A percentile compares a stretch with the other conserved stretches of the same genome.
These are phyloP conservation scores for Trichoderma lentiforme DNA, from an alignment of 2,329 filamentous ascomycete species.

Conservation along the genomic window DNA sequence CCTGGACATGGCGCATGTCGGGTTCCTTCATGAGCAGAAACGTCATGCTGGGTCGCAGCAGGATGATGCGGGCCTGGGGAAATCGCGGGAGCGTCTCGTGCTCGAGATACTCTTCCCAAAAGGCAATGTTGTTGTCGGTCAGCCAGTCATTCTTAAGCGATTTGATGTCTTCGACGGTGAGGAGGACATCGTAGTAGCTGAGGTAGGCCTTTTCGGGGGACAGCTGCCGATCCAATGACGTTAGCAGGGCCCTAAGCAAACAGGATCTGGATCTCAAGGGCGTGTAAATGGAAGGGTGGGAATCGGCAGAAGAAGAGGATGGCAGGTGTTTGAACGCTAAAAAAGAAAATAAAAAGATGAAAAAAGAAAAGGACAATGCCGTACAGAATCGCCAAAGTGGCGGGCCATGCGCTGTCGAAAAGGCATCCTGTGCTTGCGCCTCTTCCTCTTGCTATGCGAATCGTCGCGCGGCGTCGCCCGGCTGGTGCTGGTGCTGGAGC, in stretches of 20 bases:
- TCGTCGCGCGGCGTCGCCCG: slow-evolving; percentile 7
- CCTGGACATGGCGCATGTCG: slow-evolving; percentile 52
- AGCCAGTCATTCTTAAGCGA: slow-evolving; percentile 91
- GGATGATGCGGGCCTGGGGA: slow-evolving; percentile 79
- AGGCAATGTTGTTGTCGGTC: slow-evolving; percentile 94
- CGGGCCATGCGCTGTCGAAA: slow-evolving; percentile 44
- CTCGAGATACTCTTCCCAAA: slow-evolving; percentile 98
- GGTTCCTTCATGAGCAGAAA: slow-evolving; percentile 81
- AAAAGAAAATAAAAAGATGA: neutral
- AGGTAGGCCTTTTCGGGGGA: slow-evolving; percentile 38
- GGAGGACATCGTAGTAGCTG: slow-evolving; percentile 41
- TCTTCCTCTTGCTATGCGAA: slow-evolving; percentile 18
- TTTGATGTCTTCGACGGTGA: slow-evolving; percentile 86
- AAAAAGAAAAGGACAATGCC: neutral
- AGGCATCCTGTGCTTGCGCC: slow-evolving; percentile 33
- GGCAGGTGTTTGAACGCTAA: neutral
- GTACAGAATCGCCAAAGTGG: slow-evolving; percentile 47
- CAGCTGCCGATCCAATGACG: slow-evolving; percentile 42
- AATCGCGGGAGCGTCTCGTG: slow-evolving; percentile 78
- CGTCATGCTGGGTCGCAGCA: slow-evolving; percentile 88
- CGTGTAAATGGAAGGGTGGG: neutral
- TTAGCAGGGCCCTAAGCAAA: neutral
- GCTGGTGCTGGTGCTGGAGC: neutral
- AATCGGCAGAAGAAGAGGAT: neutral
- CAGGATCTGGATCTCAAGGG: neutral